Conservation (phyloP, 805 yeast genomes). For the Citeromyces nyonsensis region DNA sequence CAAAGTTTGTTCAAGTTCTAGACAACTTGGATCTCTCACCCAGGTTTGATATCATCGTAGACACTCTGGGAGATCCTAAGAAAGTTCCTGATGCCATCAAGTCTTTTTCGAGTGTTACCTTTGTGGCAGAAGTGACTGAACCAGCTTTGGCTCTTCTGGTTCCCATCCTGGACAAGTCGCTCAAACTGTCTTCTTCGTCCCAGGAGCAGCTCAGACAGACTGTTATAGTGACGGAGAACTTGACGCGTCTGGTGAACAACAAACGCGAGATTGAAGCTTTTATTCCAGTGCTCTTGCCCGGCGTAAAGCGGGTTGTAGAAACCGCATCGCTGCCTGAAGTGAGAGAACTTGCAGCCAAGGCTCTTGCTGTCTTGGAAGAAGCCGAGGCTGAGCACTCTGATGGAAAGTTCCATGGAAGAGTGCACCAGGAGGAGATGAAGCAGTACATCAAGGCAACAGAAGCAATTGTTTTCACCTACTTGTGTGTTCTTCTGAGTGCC, state of each 20-base stretch:
- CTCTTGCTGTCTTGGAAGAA: slow-evolving; percentile 64
- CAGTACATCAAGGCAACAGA: slow-evolving; percentile 23
- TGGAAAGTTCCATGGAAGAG: slow-evolving; percentile 67
- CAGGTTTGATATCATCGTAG: slow-evolving; percentile 70
- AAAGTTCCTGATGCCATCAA: slow-evolving; percentile 83
- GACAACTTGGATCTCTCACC: slow-evolving; percentile 89
- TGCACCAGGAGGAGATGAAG: slow-evolving; percentile 36
- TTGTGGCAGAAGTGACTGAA: slow-evolving; percentile 97
- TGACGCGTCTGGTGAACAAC: slow-evolving; percentile 90
- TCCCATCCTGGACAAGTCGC: slow-evolving; percentile 83
- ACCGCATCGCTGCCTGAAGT: slow-evolving; percentile 95
- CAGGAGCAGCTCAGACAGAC: slow-evolving; percentile 96
- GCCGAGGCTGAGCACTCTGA: slow-evolving; percentile 59
- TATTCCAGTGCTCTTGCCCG: slow-evolving; percentile 83
- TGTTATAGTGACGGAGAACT: slow-evolving; percentile 87
- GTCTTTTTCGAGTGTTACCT: slow-evolving; percentile 83
- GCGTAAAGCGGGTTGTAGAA: slow-evolving; percentile 73
- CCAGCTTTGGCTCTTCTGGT: slow-evolving; percentile 83
- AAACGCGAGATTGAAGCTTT: slow-evolving; percentile 79
- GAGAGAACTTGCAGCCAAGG: slow-evolving; percentile 83
- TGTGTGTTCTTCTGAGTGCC: slow-evolving; percentile 35
- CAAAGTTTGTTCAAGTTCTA: slow-evolving; percentile 59
- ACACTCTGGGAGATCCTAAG: slow-evolving; percentile 80
- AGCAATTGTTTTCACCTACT: slow-evolving; percentile 25
- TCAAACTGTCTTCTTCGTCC: slow-evolving; percentile 74